phyloP scores from a whole-genome alignment of 1,284 basidiomycete genomes.

The Entoloma clypeatum region DNA sequence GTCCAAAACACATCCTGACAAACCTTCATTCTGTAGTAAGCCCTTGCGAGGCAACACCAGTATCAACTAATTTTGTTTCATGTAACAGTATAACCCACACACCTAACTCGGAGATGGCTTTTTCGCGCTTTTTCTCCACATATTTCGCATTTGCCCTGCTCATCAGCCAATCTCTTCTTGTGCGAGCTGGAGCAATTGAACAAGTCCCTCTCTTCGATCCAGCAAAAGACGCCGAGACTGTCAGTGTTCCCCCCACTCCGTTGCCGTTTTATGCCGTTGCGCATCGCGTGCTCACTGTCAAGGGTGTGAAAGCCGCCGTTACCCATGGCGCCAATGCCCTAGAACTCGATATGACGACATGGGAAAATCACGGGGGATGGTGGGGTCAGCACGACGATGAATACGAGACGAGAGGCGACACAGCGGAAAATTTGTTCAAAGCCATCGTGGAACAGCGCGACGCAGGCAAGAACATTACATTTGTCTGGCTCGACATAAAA shows the following conservation, averaged over 20 bases:
- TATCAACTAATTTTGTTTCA: no score
- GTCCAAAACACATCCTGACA: no score
- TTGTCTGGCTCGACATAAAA: constrained; percentile 1
- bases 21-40: no score
- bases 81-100: constrained; percentile 1
- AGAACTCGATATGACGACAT: constrained; percentile 1
- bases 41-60: no score
- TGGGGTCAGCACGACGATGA: constrained; percentile 1
- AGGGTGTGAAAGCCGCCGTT: constrained; percentile 3
- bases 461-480: background rate
- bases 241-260: background rate
- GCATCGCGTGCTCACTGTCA: constrained; percentile 1
- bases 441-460: background rate
- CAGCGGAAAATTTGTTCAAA: background rate
- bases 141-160: constrained; percentile 1
- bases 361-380: constrained; percentile 1
- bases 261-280: constrained; percentile 3
- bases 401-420: background rate
- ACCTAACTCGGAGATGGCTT: constrained; percentile 2
- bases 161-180: constrained; percentile 1
- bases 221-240: background rate
- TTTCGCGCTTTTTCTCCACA: constrained; percentile 1
- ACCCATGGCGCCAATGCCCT: constrained; percentile 1
- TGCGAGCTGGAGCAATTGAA: background rate
- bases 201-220: background rate